Conservation (phyloP, 495 filamentous ascomycete genomes). For the Cairneyella variabilis region DNA sequence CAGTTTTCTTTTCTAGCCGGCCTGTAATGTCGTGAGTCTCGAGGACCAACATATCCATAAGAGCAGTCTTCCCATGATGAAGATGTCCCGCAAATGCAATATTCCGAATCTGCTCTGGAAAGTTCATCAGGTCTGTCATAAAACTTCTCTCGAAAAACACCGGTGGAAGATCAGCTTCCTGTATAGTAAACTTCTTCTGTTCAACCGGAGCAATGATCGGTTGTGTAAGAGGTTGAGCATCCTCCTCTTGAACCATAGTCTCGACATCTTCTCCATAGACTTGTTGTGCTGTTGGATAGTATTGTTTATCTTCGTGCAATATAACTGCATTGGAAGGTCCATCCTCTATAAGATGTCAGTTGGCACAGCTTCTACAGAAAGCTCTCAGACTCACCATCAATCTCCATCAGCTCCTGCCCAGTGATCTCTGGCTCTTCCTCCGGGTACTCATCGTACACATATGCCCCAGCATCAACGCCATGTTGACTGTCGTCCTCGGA, state of each 20-base stretch:
- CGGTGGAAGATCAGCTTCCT: slow-evolving; percentile 85
- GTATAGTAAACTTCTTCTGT: slow-evolving; percentile 91
- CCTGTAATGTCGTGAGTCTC: slow-evolving; percentile 87
- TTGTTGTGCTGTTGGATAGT: slow-evolving; percentile 94
- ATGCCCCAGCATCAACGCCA: slow-evolving; percentile 69
- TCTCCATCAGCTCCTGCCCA: slow-evolving; percentile 87
- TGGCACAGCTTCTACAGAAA: background rate
- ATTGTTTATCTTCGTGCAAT: slow-evolving; percentile 98
- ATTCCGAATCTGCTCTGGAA: slow-evolving; percentile 89
- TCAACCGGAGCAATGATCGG: slow-evolving; percentile 92
- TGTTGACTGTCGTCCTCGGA: slow-evolving; percentile 75
- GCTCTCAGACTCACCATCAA: slow-evolving; percentile 60
- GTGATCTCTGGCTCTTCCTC: slow-evolving; percentile 56
- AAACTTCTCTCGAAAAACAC: slow-evolving; percentile 81
- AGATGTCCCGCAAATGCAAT: slow-evolving; percentile 88
- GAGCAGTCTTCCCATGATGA: slow-evolving; percentile 95
- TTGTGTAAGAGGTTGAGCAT: slow-evolving; percentile 85
- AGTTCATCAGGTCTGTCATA: slow-evolving; percentile 95
- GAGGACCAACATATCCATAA: slow-evolving; percentile 97
- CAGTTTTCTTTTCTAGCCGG: slow-evolving; percentile 70
- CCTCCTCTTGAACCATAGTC: slow-evolving; percentile 94
- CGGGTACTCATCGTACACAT: slow-evolving; percentile 70
- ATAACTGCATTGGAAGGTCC: slow-evolving; percentile 96
- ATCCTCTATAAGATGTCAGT: slow-evolving; percentile 47
- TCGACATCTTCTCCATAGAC: slow-evolving; percentile 93